Evolutionary conservation across 257 asterid species (phyloP), one percentile per base, ranked within the genome.

Genomic region (Rauvolfia tetraphylla): DNA sequence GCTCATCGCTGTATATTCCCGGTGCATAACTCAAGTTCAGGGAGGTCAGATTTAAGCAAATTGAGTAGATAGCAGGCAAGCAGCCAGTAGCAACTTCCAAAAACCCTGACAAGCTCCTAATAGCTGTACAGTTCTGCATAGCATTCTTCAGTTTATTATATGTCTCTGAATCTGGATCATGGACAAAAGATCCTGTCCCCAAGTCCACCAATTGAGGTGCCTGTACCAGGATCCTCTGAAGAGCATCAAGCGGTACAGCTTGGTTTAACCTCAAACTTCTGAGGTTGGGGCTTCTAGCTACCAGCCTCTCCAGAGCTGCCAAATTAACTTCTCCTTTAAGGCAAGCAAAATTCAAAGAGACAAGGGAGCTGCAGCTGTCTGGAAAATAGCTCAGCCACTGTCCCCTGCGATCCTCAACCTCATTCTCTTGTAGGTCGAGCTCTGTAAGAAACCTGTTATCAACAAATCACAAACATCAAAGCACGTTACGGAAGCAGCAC

Each of bases 371-470:
- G 82, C 89, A 87, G 80, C 85, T 86, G 23, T 93, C 92, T 0
- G 97, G 97, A 42, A 91, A 91, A 78, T 90, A 88, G 76, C 95
- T 90, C 57, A 93, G 96, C 98, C 98, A 93, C 77, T 88, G 96
- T 51, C 97, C 97, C 84, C 89, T 89, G 29, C 80, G 88, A 61
- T 91, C 98, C 62, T 91, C 98, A 46, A 91, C 86, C 82, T 88
- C 92, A 54, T 86, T 89, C 80, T 91, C 96, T 83, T 91, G 98
- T 85, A 93, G 86, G 83, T 91, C 92, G 25, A 93, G 88, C 89
- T 91, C 98, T 81, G 88, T 87, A 23, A 91, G 89, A 79, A 61
- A 81, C 89, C 98, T 93, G 86, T 62, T 44, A 76, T 73, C 54
- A 82, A 63, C 23, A 58, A 66, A 62, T 62, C 49, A 42, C 18